Base-by-base conservation (phyloP, 129 eudicot genomes). In the Tanacetum coccineum region DNA sequence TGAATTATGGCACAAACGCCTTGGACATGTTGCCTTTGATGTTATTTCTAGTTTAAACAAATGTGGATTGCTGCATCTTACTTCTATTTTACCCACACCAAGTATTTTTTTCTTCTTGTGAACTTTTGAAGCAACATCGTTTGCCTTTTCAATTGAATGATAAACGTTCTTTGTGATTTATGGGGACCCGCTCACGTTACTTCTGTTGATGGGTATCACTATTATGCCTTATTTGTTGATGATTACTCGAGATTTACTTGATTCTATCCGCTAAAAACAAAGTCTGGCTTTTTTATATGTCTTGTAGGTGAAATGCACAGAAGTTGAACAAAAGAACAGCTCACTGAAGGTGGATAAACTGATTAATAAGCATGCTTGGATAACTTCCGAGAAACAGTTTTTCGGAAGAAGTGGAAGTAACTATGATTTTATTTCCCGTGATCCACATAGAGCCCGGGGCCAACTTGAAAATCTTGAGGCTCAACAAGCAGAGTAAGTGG, bases 401-500 rank as follows among this genome's bases (percentile, higher is more conserved):
- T 91, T 87, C 61, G 94, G 96, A 76, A 84, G 81, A 78, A 76
- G 74, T 53, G 96, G 96, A 50, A 87, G 87, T 61, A 96, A 91
- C 64, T 91, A 91, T 55, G 96, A 91, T 70, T 91, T 88, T 73
- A 69, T 60, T 28, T 88, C 98, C 32, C 80, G 87, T 72, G 91
- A 91, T 76, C 96, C 96, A 64, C 78, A 58, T 15, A 83, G 73
- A 70, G 86, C 94, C 47, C 76, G 76, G 65, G 78, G 79, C 51
- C 81, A 83, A 9, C 79, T 55, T 70, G 95, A 86, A 69, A 85
- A 73, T 61, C 82, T 91, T 22, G 96, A 91, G 68, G 84, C 85
- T 69, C 95, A 87, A 52, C 94, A 87, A 69, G 77, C 95, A 17
- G 84, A 94, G 98, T 91, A 52, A 77, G 76, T 14, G 32, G 13